Evolutionary conservation across 768 basidiomycete species (phyloP).

Genomic region (Amanita muscaria): DNA sequence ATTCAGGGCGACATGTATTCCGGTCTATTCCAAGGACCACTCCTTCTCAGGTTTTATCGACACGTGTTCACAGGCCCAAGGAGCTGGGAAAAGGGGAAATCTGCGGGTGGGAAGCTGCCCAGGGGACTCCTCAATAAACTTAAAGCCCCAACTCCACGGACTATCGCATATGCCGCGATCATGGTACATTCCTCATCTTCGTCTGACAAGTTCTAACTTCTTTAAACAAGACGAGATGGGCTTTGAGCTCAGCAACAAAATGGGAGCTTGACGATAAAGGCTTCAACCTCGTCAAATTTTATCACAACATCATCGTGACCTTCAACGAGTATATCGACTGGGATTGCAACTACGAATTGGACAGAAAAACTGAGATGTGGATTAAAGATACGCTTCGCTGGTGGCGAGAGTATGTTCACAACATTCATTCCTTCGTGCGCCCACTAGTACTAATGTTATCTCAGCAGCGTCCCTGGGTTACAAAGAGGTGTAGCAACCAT

Average conservation of each 20-base stretch:
- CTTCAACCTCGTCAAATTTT: background rate
- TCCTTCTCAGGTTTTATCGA: background rate
- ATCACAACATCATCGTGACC: background rate
- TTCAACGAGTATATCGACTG: background rate
- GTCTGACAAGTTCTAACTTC: background rate
- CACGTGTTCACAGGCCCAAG: background rate
- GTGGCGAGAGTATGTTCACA: background rate
- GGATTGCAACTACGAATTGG: background rate
- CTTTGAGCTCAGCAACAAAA: background rate
- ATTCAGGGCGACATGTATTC: background rate
- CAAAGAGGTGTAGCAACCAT: background rate
- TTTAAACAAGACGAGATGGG: too few species aligned
- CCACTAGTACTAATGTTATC: background rate
- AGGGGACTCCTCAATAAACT: too few species aligned
- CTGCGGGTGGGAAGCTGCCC: too few species aligned
- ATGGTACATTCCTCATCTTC: background rate
- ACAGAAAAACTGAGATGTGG: background rate
- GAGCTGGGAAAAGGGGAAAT: background rate
- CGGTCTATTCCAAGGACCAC: conserved; percentile 1
- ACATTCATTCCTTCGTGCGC: background rate
- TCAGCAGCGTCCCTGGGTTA: background rate
- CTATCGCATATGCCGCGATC: background rate
- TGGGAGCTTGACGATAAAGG: background rate
- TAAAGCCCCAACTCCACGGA: background rate
- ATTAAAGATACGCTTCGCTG: conserved; percentile 1